Evolutionary conservation across 805 yeast genomes (phyloP), one percentile per base, ranked within the genome.

Genomic region (Saccharomycopsis oosterbeekiorum): DNA sequence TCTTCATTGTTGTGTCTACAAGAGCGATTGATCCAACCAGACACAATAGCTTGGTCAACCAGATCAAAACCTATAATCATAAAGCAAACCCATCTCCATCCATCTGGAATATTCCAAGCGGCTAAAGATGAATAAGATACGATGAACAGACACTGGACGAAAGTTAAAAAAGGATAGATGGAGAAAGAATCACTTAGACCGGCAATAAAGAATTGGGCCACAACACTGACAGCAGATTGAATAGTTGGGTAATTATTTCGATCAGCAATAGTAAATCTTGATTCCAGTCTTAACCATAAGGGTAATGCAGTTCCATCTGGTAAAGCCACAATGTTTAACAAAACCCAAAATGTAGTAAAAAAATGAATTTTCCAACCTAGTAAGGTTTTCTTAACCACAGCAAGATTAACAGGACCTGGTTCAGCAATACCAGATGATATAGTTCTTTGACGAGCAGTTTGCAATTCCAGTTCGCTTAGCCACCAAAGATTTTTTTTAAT

Each of bases 21-120:
- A 29, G 77, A 66, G 42, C 81, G 71, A 67, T 82, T 82, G 42
- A 81, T 76, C 86, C 86, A 83, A 1, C 83, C 73, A 63, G 77
- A 82, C 14, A 81, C 79, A 65, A 79, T 75, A 1, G 85, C 84
- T 70, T 80, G 85, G 0, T 84, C 85, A 2, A 79, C 67, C 0
- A 78, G 71, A 10, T 84, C 83, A 15, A 78, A 68, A 2, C 82
- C 81, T 2, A 77, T 69, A 56, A 81, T 64, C 65, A 76, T 80
- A 68, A 80, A 83, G 14, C 78, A 71, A 10, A 78, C 70, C 81
- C 84, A 81, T 62, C 80, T 82, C 42, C 77, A 74, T 1, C 79
- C 80, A 12, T 65, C 68, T 1, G 82, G 80, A 36, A 81, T 75
- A 54, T 78, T 65, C 84, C 85, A 83, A 12, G 65, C 70, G 0